Base-by-base conservation (phyloP, 2,329 filamentous ascomycete species). In the Ascochyta rabiei region DNA sequence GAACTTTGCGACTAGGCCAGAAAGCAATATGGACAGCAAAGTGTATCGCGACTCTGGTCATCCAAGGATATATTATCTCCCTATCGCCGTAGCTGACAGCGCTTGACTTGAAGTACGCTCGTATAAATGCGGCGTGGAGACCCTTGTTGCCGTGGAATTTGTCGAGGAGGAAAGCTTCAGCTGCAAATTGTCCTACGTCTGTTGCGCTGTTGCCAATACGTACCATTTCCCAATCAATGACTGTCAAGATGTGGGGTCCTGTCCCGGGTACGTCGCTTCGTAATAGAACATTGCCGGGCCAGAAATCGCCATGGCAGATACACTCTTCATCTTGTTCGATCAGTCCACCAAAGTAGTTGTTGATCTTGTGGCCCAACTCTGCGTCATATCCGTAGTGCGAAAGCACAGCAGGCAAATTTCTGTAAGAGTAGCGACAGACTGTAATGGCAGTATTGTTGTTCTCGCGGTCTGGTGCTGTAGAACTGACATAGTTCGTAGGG, bases 241-340 rank as follows among this genome's bases (percentile, higher is more conserved):
- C 42, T 1, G 69, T 76, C 5, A 76, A 41, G 4, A 58, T 46
- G 3, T 48, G 24, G 0, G 56, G 4, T 9, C 43, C 33, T 2
- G 33, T 19, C 6, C 33, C 0, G 1, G 4, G 5, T 9, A 46
- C 21, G 13, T 18, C 37, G 8, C 52, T 41, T 15, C 52, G 58
- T 6, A 76, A 61, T 7, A 76, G 57, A 1, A 76, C 61, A 26
- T 77, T 76, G 0, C 72, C 73, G 1, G 74, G 70, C 74, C 74
- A 76, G 49, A 76, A 76, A 43, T 76, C 73, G 19, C 75, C 75
- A 41, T 76, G 73, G 31, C 73, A 76, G 0, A 76, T 40, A 33
- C 67, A 71, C 35, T 69, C 73, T 33, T 72, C 57, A 12, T 76
- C 74, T 2, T 40, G 60, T 6, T 41, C 47, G 3, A 76, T 58